phyloP scores from a whole-genome alignment of 2,329 filamentous ascomycete species.

The Alternaria triticina region DNA sequence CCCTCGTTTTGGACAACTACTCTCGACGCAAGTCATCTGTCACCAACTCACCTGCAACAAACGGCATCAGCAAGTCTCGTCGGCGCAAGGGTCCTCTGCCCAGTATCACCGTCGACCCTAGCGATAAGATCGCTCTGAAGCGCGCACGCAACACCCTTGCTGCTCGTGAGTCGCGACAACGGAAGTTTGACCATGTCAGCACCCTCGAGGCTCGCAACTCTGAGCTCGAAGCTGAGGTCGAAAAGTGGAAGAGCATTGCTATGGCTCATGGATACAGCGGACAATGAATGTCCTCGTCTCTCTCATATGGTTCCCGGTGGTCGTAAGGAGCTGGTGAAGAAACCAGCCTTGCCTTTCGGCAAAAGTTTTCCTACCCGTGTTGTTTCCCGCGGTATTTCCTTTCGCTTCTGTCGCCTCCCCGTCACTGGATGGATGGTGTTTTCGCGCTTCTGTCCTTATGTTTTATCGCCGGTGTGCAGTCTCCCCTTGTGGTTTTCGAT shows the following conservation, averaged over 20 bases:
- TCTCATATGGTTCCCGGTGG: conserved; percentile 37
- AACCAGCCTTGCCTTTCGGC: conserved; percentile 33
- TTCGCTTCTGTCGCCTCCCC: conserved; percentile 6
- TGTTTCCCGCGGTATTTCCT: conserved; percentile 9
- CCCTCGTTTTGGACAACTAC: conserved; percentile 43
- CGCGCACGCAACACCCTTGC: conserved; percentile 92
- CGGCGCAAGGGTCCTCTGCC: conserved; percentile 82
- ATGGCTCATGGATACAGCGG: conserved; percentile 46
- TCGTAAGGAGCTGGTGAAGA: conserved; percentile 48
- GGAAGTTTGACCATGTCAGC: conserved; percentile 79
- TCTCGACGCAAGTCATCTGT: conserved; percentile 51
- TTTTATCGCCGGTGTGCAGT: conserved; percentile 42
- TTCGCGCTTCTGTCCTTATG: conserved; percentile 16
- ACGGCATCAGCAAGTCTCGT: conserved; percentile 72
- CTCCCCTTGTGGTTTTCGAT: conserved; percentile 45
- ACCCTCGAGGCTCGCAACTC: conserved; percentile 76
- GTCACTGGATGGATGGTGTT: conserved; percentile 14
- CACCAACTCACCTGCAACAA: conserved; percentile 61
- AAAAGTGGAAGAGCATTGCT: conserved; percentile 52
- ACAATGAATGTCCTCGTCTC: conserved; percentile 41
- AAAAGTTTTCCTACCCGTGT: conserved; percentile 32
- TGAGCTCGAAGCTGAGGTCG: conserved; percentile 64
- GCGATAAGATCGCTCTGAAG: conserved; percentile 83
- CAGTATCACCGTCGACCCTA: conserved; percentile 76
- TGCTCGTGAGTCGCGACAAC: conserved; percentile 88